Conservation (phyloP, 345 rosid genomes). For the Noccaea bulbosa region DNA sequence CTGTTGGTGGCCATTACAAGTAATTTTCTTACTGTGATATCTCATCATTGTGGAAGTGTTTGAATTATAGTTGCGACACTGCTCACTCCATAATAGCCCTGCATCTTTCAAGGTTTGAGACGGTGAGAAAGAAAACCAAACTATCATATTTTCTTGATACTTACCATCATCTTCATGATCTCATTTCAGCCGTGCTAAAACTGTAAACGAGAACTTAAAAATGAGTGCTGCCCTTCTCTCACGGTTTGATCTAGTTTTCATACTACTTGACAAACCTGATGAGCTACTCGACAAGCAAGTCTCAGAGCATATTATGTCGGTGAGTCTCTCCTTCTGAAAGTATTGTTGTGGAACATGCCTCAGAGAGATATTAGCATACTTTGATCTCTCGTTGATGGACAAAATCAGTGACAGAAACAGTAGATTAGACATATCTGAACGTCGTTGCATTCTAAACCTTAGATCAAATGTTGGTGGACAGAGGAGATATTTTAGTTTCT, state of each 20-base stretch:
- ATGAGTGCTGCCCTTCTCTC: constrained; percentile 97
- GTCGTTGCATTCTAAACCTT: constrained; percentile 10
- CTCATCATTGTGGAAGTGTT: constrained; percentile 22
- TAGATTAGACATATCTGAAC: constrained; percentile 21
- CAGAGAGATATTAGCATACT: constrained; percentile 8
- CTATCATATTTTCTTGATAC: constrained; percentile 7
- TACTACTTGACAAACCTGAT: constrained; percentile 94
- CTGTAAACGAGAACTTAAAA: constrained; percentile 95
- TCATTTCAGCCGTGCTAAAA: constrained; percentile 94
- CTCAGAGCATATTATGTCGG: constrained; percentile 95
- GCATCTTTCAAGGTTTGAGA: constrained; percentile 23
- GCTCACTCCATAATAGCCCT: constrained; percentile 14
- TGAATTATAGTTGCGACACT: constrained; percentile 11
- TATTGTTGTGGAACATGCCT: constrained; percentile 26
- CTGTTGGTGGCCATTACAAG: constrained; percentile 99
- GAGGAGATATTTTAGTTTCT: neutral
- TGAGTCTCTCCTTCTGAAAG: constrained; percentile 54
- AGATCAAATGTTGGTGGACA: constrained; percentile 5
- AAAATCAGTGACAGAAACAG: constrained; percentile 7
- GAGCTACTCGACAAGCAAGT: constrained; percentile 90
- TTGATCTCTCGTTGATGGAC: neutral
- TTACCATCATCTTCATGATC: constrained; percentile 38
- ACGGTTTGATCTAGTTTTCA: constrained; percentile 96
- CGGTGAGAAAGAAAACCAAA: constrained; percentile 15
- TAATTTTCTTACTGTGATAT: constrained; percentile 46